phyloP scores from a whole-genome alignment of 768 basidiomycete species.

The Russula sp. region DNA sequence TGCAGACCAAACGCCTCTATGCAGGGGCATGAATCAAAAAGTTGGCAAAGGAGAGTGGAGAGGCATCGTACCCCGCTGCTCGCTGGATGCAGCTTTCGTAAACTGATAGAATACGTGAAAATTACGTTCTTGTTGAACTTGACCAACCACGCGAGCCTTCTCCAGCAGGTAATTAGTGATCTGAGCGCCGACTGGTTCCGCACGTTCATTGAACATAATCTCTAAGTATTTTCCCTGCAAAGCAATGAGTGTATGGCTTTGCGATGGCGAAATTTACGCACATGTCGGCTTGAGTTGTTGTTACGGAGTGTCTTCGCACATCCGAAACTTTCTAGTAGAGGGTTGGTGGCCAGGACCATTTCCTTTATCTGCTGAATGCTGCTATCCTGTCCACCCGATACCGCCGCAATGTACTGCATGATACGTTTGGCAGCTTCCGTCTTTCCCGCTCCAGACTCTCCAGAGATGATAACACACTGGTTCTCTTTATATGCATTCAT shows the following conservation, averaged over 20 bases:
- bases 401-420: conserved; percentile 99
- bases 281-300: conserved; percentile 98
- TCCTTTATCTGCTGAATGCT: conserved; percentile 98
- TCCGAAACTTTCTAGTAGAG: conserved; percentile 93
- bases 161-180: conserved; percentile 98
- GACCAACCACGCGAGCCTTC: conserved; percentile 94
- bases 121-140: conserved; percentile 92
- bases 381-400: conserved; percentile 79
- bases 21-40: conserved; percentile 5
- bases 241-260: conserved; percentile 21
- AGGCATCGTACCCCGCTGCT: conserved; percentile 66
- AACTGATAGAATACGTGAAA: conserved; percentile 99
- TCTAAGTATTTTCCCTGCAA: conserved; percentile 94
- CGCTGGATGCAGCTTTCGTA: conserved; percentile 87
- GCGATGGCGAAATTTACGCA: conserved; percentile 35
- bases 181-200: conserved; percentile 94
- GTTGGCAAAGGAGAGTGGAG: neutral
- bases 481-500: conserved; percentile 99
- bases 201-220: conserved; percentile 94
- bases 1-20: conserved; percentile 91
- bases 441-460: conserved; percentile 98
- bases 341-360: conserved; percentile 99
- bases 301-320: conserved; percentile 98
- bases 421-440: conserved; percentile 99
- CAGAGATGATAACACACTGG: conserved; percentile 99